Conservation (phyloP, 164 flowering plant genomes). For the grape (Vitis vinifera) region ASM3070453v1 NC_081813.1:13559501-13560000, state of each 20-base stretch:
- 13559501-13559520: slow-evolving; percentile 63
- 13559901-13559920: no score
- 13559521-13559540: slow-evolving; percentile 87
- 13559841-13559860: no score
- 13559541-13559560: not conserved
- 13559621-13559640: slow-evolving; percentile 68
- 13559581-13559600: no score
- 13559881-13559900: no score
- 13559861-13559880: no score
- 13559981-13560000: no score
- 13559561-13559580: not conserved
- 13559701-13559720: slow-evolving; percentile 57
- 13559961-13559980: no score
- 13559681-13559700: slow-evolving; percentile 82
- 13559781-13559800: no score
- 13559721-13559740: slow-evolving; percentile 14
- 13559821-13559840: no score
- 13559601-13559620: not conserved
- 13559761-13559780: slow-evolving; percentile 9
- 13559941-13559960: no score
- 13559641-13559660: slow-evolving; percentile 87
- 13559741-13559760: slow-evolving; percentile 15
- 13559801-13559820: no score
- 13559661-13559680: slow-evolving; percentile 80
- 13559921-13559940: no score